Conservation (phyloP, 305 asterid species). For the Solanum hybrid region DNA sequence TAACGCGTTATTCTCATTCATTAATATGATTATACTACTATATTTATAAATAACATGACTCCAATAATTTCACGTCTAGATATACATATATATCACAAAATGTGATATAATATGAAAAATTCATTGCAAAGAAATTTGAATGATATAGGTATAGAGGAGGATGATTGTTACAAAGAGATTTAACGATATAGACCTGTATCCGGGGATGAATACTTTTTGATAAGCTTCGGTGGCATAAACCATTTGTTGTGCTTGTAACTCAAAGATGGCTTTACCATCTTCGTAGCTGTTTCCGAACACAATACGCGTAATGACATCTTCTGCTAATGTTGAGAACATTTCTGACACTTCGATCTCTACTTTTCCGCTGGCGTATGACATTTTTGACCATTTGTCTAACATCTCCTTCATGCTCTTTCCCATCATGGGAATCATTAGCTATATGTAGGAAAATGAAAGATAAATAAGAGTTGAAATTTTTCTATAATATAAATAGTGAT, state of each 20-base stretch:
- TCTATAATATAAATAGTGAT: background rate
- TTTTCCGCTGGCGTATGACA: constrained; percentile 40
- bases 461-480: background rate
- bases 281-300: constrained; percentile 77
- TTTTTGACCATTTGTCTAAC: constrained; percentile 51
- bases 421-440: constrained; percentile 86
- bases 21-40: background rate
- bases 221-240: constrained; percentile 78
- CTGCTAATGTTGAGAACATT: constrained; percentile 63
- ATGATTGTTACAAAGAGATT: background rate
- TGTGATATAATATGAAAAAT: no score
- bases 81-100: no score
- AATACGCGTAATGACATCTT: constrained; percentile 63
- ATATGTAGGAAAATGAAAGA: background rate
- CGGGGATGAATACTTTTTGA: constrained; percentile 77
- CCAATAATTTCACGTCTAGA: no score
- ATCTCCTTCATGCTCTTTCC: constrained; percentile 52
- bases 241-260: constrained; percentile 82
- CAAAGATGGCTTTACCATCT: constrained; percentile 62
- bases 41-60: background rate
- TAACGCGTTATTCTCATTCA: constrained; percentile 1
- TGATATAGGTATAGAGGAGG: no score
- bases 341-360: constrained; percentile 61
- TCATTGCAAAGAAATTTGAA: no score
- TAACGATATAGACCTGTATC: constrained; percentile 41